Evolutionary conservation across 148 eudicot genomes (phyloP).

Genomic region (Silene uniflora): DNA sequence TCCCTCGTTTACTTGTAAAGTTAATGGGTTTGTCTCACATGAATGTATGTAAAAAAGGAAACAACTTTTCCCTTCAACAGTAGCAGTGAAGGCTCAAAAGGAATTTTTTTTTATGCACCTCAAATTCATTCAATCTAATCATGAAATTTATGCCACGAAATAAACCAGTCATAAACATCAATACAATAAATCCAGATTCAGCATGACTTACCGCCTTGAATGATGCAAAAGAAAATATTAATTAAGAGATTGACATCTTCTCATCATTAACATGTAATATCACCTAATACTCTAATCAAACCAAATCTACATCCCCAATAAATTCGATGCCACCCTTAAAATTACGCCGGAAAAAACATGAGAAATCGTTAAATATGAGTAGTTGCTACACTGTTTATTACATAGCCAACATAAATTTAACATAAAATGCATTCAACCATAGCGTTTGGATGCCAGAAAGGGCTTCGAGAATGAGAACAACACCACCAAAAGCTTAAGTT

Average conservation of each 20-base stretch:
- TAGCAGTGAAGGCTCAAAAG: neutral
- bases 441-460: no score
- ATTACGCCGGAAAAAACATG: neutral
- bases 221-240: no score
- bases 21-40: no score
- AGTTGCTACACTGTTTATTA: no score
- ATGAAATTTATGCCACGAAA: neutral
- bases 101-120: neutral
- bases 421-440: no score
- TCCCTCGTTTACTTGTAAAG: no score
- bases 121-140: neutral
- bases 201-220: neutral
- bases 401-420: no score
- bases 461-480: neutral
- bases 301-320: neutral
- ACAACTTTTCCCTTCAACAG: neutral
- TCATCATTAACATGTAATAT: no score
- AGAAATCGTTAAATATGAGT: no score
- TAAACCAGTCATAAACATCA: neutral
- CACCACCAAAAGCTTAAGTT: neutral
- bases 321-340: no score
- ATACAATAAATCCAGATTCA: neutral
- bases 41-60: neutral
- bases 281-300: neutral
- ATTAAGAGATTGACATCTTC: no score